Percentiles rank a stretch among this genome's conserved stretches.
These are phyloP conservation scores for Kodamaea nitidulidarum DNA, from an alignment of 805 yeast species.

Conservation along the genomic window DNA sequence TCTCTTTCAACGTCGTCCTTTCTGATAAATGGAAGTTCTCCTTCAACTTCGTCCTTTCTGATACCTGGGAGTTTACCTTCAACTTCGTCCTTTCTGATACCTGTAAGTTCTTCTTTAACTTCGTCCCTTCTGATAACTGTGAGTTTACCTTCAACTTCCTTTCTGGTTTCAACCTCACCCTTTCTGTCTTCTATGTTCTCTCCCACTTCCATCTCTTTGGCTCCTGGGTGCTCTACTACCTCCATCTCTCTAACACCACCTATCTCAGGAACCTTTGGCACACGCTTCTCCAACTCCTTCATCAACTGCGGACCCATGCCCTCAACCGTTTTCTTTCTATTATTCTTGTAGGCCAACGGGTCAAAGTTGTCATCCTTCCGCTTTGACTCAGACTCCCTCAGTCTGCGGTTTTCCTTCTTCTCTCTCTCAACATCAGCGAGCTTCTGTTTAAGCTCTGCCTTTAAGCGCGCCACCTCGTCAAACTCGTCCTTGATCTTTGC, in stretches of 20 bases:
- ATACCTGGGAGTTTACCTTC: too few relatives aligned
- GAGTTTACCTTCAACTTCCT: too few relatives aligned
- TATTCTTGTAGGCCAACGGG: constrained; percentile 29
- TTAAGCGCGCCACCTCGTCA: constrained; percentile 39
- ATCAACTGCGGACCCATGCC: constrained; percentile 48
- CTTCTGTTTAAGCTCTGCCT: constrained; percentile 38
- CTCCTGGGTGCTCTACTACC: background rate
- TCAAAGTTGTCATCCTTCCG: background rate
- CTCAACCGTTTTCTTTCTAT: constrained; percentile 33
- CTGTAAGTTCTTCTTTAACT: too few relatives aligned
- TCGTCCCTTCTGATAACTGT: too few relatives aligned
- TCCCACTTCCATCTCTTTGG: background rate
- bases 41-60: too few relatives aligned
- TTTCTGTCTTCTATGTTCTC: too few relatives aligned
- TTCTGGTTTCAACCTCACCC: too few relatives aligned
- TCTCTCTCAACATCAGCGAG: constrained; percentile 27
- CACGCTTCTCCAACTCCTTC: constrained; percentile 50
- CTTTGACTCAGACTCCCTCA: constrained; percentile 23
- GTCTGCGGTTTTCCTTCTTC: constrained; percentile 12
- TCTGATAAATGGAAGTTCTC: too few relatives aligned
- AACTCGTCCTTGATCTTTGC: constrained; percentile 39
- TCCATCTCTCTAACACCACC: background rate
- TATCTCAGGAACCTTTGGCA: constrained; percentile 24
- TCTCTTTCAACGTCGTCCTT: too few relatives aligned
- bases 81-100: too few relatives aligned